Base-by-base conservation (phyloP, 768 basidiomycete genomes). In the Tephrocybe sp. region DNA sequence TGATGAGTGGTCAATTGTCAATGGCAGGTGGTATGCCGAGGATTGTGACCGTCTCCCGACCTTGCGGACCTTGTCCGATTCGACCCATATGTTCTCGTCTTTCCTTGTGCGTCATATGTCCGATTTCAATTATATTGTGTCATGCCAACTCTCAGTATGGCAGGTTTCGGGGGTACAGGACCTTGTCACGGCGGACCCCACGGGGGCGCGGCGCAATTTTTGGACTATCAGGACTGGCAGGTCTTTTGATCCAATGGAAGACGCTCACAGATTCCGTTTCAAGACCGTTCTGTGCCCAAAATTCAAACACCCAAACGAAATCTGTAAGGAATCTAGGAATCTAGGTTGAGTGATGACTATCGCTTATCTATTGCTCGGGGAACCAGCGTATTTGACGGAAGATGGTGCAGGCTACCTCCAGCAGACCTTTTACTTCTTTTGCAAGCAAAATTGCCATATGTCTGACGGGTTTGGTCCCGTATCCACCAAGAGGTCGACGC, bases 21-120 rank as follows among this genome's bases (percentile, higher is more conserved):
- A 31, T 36, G 25, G 7, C n/a, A 57, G 56, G 3, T 54, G 49
- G 49, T 57, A 57, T 23, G 46, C 41, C 12, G 56, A 57, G 34
- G 56, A 54, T 25, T 37, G 46, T 31, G 13, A 9, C 30, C 49
- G 52, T 24, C 5, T 54, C 3, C 49, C 49, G 10, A n/a, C 11
- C 3, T 19, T 57, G 2, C 9, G 19, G n/a, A 6, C n/a, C 12
- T 21, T 57, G 12, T 27, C 33, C 4, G 21, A 42, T 22, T 21
- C 51, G 15, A 43, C 44, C 12, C 33, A 8, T n/a, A 22, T 42
- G 9, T 40, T 55, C 15, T 43, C 45, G 12, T 21, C 34, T 3
- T 30, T 31, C 21, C 37, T 55, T 9, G 54, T 50, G 34, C 10
- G 54, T 21, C 16, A 42, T 23, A n/a, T 27, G 29, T 12, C 21